A percentile compares a stretch with the other conserved stretches of the same genome.
Evolutionary conservation across 2,329 filamentous ascomycete genomes (phyloP).

Genomic region (Fusarium sororula): DNA sequence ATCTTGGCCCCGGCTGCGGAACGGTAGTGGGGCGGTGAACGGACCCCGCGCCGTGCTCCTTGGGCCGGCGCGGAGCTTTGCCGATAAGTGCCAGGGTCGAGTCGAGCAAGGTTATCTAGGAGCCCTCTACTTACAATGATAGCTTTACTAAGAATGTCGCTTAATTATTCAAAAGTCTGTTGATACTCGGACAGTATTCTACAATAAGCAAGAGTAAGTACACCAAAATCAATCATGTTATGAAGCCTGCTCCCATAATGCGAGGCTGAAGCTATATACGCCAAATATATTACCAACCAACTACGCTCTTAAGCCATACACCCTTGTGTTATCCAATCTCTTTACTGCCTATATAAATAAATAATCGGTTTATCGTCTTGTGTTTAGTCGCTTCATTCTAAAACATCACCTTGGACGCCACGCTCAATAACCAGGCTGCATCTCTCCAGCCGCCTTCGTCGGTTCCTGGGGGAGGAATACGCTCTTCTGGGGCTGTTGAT

Average conservation of each 20-base stretch:
- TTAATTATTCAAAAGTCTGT: not conserved
- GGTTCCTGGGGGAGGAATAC: conserved; percentile 57
- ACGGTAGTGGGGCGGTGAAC: conserved; percentile 27
- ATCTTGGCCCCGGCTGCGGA: conserved; percentile 19
- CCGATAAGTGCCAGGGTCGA: not conserved
- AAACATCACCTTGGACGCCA: conserved; percentile 69
- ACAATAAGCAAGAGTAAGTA: not conserved
- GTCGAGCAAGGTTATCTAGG: not conserved
- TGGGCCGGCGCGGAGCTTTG: not conserved
- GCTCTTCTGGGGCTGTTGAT: conserved; percentile 54
- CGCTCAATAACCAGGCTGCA: conserved; percentile 73
- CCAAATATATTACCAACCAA: conserved; percentile 13
- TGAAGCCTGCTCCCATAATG: not conserved
- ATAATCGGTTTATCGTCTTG: conserved; percentile 1
- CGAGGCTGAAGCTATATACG: not conserved
- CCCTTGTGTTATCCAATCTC: not conserved
- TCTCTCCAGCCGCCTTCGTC: conserved; percentile 72
- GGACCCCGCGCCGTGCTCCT: conserved; percentile 13
- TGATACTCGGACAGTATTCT: too few species aligned
- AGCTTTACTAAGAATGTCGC: not conserved
- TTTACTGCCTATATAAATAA: not conserved
- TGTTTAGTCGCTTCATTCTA: conserved; percentile 43
- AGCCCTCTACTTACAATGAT: not conserved
- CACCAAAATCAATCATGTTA: not conserved
- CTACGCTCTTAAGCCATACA: conserved; percentile 7